phyloP scores from a whole-genome alignment of 169 alveolate species.

The Cryptosporidium muris region DNA sequence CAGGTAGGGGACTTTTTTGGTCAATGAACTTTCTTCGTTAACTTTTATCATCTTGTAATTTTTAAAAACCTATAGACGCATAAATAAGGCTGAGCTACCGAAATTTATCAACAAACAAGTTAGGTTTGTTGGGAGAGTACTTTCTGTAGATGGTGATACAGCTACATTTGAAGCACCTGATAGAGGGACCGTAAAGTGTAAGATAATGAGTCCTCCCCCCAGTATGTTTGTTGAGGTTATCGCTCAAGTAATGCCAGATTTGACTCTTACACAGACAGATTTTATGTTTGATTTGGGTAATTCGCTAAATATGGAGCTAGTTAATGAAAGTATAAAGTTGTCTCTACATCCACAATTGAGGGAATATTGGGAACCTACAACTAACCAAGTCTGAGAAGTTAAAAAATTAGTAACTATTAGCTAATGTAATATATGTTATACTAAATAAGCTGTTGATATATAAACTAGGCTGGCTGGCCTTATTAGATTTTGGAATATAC shows the following conservation, averaged over 20 bases:
- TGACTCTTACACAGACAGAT: constrained; percentile 41
- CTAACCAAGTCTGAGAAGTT: not conserved
- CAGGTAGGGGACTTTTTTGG: constrained; percentile 23
- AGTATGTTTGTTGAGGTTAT: constrained; percentile 61
- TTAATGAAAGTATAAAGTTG: constrained; percentile 53
- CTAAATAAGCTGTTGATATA: too few species aligned
- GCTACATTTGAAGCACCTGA: constrained; percentile 61
- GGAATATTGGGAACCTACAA: constrained; percentile 65
- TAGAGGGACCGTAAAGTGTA: constrained; percentile 66
- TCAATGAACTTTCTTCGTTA: not conserved
- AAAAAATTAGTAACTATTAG: too few species aligned
- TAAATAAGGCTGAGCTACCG: constrained; percentile 46
- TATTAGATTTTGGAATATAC: too few species aligned
- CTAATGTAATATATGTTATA: too few species aligned
- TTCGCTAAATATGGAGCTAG: constrained; percentile 60
- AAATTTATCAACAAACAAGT: constrained; percentile 58
- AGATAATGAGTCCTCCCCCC: constrained; percentile 64
- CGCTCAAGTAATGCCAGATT: constrained; percentile 71
- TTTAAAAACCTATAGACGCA: constrained; percentile 8
- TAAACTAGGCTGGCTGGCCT: too few species aligned
- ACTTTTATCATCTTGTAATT: not conserved
- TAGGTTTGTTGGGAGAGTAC: constrained; percentile 63
- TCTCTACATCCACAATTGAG: constrained; percentile 59
- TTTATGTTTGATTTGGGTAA: constrained; percentile 67
- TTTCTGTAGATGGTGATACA: constrained; percentile 56